phyloP scores from a whole-genome alignment of 306 rosid species.

The Trifolium pratense region DNA sequence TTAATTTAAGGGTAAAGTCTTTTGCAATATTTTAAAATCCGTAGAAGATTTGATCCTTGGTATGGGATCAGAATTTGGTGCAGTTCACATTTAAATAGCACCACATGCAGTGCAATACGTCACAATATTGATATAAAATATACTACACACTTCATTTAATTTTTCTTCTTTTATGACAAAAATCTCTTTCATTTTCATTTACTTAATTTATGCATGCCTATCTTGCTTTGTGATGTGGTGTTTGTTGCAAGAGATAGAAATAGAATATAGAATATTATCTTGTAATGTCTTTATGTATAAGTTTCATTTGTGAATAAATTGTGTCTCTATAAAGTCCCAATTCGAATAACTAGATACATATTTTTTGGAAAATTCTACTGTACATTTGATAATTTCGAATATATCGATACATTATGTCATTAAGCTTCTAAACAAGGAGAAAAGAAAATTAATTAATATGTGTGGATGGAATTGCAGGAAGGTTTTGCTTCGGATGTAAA shows the following conservation, averaged over 20 bases:
- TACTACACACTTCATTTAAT: background rate
- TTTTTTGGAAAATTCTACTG: too few species aligned
- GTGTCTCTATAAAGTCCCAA: too few species aligned
- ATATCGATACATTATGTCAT: too few species aligned
- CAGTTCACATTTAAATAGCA: background rate
- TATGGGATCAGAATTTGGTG: background rate
- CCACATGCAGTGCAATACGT: background rate
- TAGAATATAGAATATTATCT: too few species aligned
- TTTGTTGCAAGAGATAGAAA: too few species aligned
- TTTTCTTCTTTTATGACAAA: too few species aligned
- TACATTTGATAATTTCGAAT: too few species aligned
- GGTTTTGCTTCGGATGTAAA: slow-evolving; percentile 54
- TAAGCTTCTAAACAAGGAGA: too few species aligned
- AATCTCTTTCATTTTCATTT: background rate
- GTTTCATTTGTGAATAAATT: background rate
- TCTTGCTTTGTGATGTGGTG: background rate
- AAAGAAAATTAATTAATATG: too few species aligned
- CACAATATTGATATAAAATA: background rate
- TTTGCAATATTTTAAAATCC: background rate
- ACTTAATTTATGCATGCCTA: background rate
- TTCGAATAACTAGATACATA: too few species aligned
- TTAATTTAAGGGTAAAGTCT: background rate
- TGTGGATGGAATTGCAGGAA: slow-evolving; percentile 48
- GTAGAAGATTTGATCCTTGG: background rate
- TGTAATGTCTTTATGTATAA: too few species aligned